Conservation (phyloP, 2,329 filamentous ascomycete genomes). For the Colletotrichum siamense region DNA sequence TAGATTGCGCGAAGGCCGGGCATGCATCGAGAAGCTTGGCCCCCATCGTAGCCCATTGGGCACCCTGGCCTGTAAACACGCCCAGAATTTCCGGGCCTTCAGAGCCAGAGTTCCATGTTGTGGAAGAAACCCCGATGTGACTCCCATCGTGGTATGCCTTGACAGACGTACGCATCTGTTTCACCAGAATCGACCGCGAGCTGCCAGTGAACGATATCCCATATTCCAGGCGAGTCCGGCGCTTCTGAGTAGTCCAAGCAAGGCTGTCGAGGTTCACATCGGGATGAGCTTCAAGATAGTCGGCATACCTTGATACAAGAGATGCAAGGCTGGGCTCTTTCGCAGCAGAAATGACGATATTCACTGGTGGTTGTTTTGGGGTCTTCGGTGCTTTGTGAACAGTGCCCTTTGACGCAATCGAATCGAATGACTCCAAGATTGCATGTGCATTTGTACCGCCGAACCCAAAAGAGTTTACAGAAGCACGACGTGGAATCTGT, state of each 20-base stretch:
- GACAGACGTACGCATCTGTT: constrained; percentile 1
- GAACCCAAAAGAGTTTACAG: constrained; percentile 44
- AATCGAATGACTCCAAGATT: constrained; percentile 31
- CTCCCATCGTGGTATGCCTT: constrained; percentile 2
- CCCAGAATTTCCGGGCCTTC: neutral
- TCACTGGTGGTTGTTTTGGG: neutral
- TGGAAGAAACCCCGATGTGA: constrained; percentile 19
- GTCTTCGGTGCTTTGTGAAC: neutral
- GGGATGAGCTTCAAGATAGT: neutral
- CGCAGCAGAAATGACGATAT: neutral
- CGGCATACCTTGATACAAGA: neutral
- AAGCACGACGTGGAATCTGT: neutral
- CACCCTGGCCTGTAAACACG: constrained; percentile 32
- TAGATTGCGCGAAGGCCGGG: neutral
- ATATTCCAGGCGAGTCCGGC: constrained; percentile 9
- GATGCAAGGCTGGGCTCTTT: neutral
- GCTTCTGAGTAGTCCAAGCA: constrained; percentile 23
- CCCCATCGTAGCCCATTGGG: constrained; percentile 27
- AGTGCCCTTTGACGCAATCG: neutral
- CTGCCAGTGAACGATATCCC: constrained; percentile 20
- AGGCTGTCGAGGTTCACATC: neutral
- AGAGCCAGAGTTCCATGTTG: neutral
- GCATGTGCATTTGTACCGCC: constrained; percentile 51
- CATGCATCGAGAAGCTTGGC: constrained; percentile 14
- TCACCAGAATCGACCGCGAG: constrained; percentile 4